A percentile compares a stretch with the other conserved stretches of the same genome.
phyloP scores from a whole-genome alignment of 148 eudicot genomes.

The Camellia japonica region DNA sequence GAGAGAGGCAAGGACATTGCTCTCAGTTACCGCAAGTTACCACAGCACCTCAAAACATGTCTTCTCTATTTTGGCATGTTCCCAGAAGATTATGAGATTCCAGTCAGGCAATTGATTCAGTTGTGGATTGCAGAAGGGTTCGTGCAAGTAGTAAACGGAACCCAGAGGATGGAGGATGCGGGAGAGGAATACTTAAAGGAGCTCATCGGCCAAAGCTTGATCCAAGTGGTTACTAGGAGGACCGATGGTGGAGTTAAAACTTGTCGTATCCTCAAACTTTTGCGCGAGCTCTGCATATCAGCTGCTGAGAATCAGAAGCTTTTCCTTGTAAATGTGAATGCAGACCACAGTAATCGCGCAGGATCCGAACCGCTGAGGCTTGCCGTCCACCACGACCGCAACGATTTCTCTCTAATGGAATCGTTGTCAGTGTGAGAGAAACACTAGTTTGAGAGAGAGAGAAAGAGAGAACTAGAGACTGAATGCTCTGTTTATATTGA shows the following conservation, averaged over 20 bases:
- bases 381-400: background rate
- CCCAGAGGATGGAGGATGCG: background rate
- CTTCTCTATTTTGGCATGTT: conserved; percentile 10
- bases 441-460: no score
- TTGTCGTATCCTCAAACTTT: background rate
- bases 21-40: conserved; percentile 4
- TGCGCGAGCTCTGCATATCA: conserved; percentile 7
- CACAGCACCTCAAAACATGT: background rate
- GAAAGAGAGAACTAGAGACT: no score
- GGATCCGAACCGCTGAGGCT: background rate
- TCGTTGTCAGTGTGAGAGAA: no score
- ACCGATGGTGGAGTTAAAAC: background rate
- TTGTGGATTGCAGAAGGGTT: conserved; percentile 19
- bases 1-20: background rate
- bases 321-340: background rate
- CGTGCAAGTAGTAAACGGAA: background rate
- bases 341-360: background rate
- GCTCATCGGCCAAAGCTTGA: background rate
- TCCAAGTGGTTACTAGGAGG: background rate
- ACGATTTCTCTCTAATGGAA: background rate
- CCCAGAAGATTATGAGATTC: background rate
- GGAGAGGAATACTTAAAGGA: conserved; percentile 12
- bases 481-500: no score
- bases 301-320: background rate
- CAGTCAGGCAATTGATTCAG: background rate